Evolutionary conservation across 345 rosid genomes (phyloP).

Genomic region (Cochlearia excelsa): DNA sequence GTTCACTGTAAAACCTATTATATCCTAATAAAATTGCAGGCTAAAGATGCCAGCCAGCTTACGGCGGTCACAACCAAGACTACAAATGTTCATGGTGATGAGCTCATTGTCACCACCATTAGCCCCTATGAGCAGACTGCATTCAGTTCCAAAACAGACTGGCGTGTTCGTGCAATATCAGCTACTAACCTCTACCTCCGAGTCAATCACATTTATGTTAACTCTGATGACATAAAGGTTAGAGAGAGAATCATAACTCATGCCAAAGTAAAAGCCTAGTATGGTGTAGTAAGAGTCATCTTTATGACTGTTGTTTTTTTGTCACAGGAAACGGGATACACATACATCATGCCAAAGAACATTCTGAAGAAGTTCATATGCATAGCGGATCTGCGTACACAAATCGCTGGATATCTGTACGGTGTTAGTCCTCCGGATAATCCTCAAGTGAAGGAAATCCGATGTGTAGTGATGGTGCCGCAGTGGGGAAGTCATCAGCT

Average conservation of each 20-base stretch:
- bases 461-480: constrained; percentile 79
- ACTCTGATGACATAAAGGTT: constrained; percentile 83
- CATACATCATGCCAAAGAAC: constrained; percentile 92
- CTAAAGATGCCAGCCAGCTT: constrained; percentile 81
- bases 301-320: too few relatives aligned
- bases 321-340: constrained; percentile 57
- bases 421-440: constrained; percentile 91
- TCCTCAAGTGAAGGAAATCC: constrained; percentile 86
- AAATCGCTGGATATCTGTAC: constrained; percentile 79
- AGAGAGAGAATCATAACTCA: too few relatives aligned
- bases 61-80: constrained; percentile 83
- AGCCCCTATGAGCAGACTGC: constrained; percentile 87
- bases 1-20: too few relatives aligned
- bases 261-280: too few relatives aligned
- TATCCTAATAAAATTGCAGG: constrained; percentile 6
- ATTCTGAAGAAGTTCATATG: constrained; percentile 86
- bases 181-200: constrained; percentile 92
- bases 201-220: constrained; percentile 78
- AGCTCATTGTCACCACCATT: constrained; percentile 66
- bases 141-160: constrained; percentile 81
- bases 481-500: constrained; percentile 86
- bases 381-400: constrained; percentile 81
- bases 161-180: constrained; percentile 94
- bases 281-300: too few relatives aligned
- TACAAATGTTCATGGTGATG: constrained; percentile 89